These are phyloP conservation scores for Cutaneotrichosporon daszewskae DNA, from an alignment of 1,284 basidiomycete species.

Conservation along the genomic window DNA sequence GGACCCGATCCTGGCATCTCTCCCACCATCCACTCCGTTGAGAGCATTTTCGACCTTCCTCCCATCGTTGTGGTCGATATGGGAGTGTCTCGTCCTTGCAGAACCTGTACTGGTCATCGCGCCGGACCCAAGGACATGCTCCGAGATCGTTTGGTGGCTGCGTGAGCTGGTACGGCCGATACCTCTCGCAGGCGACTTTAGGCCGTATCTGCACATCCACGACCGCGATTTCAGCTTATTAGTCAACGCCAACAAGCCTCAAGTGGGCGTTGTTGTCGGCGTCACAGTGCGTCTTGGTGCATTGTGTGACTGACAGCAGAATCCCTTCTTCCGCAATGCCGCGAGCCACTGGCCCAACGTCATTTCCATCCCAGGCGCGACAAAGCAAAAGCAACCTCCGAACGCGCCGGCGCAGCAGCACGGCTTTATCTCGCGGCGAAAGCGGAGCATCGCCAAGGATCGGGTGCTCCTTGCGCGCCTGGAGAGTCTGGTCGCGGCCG, in stretches of 20 bases:
- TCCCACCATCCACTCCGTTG: conserved; percentile 64
- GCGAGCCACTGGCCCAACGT: conserved; percentile 91
- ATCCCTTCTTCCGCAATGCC: conserved; percentile 83
- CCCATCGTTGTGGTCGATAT: conserved; percentile 80
- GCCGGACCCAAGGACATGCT: conserved; percentile 67
- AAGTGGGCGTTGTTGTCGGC: conserved; percentile 75
- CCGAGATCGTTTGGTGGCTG: conserved; percentile 81
- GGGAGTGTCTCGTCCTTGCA: conserved; percentile 83
- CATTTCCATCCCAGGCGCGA: conserved; percentile 36
- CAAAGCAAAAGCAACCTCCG: too few species aligned
- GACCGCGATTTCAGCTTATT: conserved; percentile 73
- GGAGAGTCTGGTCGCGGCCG: conserved; percentile 36
- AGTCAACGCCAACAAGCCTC: conserved; percentile 77
- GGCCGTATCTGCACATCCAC: conserved; percentile 94
- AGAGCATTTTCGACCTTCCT: conserved; percentile 68
- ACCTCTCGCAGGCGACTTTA: conserved; percentile 74
- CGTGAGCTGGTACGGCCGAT: conserved; percentile 85
- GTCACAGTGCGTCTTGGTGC: conserved; percentile 57
- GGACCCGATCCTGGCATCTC: conserved; percentile 69
- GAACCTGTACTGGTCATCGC: conserved; percentile 86
- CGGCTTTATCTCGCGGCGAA: conserved; percentile 71
- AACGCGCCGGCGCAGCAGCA: conserved; percentile 53
- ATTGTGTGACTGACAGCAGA: conserved; percentile 42
- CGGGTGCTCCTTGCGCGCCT: conserved; percentile 56
- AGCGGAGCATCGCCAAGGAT: conserved; percentile 81